These are phyloP conservation scores for Chytriomyces sp. DNA, from an alignment of 192 early-diverging fungal genomes.

Conservation along the genomic window DNA sequence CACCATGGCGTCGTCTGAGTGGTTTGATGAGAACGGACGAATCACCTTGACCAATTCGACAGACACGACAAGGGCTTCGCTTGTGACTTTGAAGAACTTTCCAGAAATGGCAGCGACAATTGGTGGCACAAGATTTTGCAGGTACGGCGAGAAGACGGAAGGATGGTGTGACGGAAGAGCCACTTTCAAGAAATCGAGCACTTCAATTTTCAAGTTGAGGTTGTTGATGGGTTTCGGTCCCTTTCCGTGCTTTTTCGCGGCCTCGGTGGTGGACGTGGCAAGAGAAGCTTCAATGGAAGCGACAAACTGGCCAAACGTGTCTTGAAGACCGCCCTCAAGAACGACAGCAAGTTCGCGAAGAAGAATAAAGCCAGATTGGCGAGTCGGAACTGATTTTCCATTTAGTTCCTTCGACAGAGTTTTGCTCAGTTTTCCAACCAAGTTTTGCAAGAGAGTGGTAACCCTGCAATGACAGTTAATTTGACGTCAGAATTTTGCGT, in stretches of 20 bases:
- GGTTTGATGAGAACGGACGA: slow-evolving; percentile 58
- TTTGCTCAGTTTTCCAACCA: slow-evolving; percentile 71
- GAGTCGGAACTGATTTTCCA: slow-evolving; percentile 74
- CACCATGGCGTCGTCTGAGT: slow-evolving; percentile 30
- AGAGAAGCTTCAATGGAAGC: slow-evolving; percentile 73
- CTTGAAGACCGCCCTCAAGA: slow-evolving; percentile 74
- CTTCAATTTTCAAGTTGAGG: slow-evolving; percentile 85
- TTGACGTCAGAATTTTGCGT: not conserved
- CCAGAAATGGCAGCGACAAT: slow-evolving; percentile 71
- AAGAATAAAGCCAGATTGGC: slow-evolving; percentile 75
- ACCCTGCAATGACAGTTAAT: slow-evolving; percentile 22
- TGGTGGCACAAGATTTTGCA: slow-evolving; percentile 65
- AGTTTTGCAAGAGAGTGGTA: slow-evolving; percentile 55
- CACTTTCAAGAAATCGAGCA: slow-evolving; percentile 73
- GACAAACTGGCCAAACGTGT: slow-evolving; percentile 67
- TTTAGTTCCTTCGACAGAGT: slow-evolving; percentile 71
- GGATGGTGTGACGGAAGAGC: slow-evolving; percentile 69
- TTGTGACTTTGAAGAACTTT: slow-evolving; percentile 85
- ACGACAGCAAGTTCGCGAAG: slow-evolving; percentile 73
- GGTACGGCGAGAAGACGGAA: slow-evolving; percentile 60
- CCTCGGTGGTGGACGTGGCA: slow-evolving; percentile 45
- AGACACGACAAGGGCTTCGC: slow-evolving; percentile 74
- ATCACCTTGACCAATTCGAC: slow-evolving; percentile 76
- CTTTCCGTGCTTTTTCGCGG: slow-evolving; percentile 18
- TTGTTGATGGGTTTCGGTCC: slow-evolving; percentile 48